A percentile compares a stretch with the other conserved stretches of the same genome.
These are phyloP conservation scores for Lasiodiplodia hormozganensis DNA, from an alignment of 2,329 filamentous ascomycete genomes.

Conservation along the genomic window DNA sequence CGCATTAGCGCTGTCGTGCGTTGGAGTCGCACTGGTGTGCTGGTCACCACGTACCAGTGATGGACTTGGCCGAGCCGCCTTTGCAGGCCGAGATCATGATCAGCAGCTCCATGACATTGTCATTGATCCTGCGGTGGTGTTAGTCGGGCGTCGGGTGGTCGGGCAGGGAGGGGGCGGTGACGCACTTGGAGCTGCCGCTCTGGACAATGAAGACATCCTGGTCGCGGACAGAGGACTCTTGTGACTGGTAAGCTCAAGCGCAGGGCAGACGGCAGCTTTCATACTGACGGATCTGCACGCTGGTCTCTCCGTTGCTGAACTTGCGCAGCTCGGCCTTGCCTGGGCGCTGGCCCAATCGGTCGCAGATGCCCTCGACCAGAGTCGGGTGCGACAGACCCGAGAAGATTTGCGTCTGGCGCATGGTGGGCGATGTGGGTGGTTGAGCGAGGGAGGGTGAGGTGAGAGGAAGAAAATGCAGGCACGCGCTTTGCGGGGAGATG, in stretches of 20 bases:
- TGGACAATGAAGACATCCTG: constrained; percentile 99
- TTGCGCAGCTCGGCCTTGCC: constrained; percentile 68
- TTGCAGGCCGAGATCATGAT: constrained; percentile 99
- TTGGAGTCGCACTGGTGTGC: constrained; percentile 26
- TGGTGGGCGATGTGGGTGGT: constrained; percentile 38
- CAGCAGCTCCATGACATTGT: constrained; percentile 98
- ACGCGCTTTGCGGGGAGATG: constrained; percentile 17
- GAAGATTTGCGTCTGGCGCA: constrained; percentile 73
- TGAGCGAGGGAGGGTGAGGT: background rate
- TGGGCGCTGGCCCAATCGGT: constrained; percentile 66
- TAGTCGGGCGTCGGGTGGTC: constrained; percentile 32
- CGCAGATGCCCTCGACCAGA: constrained; percentile 70
- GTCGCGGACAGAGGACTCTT: constrained; percentile 78
- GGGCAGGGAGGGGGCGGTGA: constrained; percentile 24
- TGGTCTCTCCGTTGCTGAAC: constrained; percentile 74
- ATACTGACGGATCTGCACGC: constrained; percentile 67
- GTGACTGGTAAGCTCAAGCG: constrained; percentile 20
- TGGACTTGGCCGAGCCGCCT: constrained; percentile 93
- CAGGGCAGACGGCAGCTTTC: constrained; percentile 16
- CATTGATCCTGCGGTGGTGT: constrained; percentile 73
- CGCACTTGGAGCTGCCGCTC: constrained; percentile 82
- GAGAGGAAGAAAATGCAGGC: constrained; percentile 1
- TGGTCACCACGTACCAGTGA: constrained; percentile 74
- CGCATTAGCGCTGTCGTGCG: constrained; percentile 29
- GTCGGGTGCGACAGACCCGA: constrained; percentile 69